Evolutionary conservation across 176 grass and related monocot genomes (phyloP).

Genomic region (Aegilops umbellulata): DNA sequence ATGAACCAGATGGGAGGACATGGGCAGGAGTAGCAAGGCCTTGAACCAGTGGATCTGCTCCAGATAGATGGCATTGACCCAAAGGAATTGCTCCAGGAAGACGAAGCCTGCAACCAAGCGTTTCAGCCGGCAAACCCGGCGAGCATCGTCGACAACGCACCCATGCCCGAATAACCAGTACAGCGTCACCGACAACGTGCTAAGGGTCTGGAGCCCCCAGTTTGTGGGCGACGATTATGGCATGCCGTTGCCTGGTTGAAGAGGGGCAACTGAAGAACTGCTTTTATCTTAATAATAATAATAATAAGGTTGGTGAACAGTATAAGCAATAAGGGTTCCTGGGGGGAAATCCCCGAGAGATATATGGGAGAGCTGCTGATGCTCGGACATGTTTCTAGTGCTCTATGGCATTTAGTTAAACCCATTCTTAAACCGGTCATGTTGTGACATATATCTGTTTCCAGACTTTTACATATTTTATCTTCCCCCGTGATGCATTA

Average conservation of each 20-base stretch:
- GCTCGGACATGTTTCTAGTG: no score
- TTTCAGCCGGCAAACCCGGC: no score
- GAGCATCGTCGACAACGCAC: background rate
- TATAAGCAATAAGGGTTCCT: background rate
- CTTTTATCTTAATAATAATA: background rate
- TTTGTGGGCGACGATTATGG: background rate
- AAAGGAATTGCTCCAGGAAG: no score
- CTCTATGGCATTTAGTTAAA: no score
- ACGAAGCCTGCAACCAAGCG: no score
- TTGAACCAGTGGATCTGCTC: background rate
- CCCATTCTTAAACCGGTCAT: no score
- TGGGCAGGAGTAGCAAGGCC: background rate
- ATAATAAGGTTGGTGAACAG: background rate
- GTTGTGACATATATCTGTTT: no score
- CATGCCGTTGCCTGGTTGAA: background rate
- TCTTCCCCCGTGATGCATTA: background rate
- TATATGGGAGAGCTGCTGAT: background rate
- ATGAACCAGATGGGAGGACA: background rate
- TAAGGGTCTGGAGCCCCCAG: background rate
- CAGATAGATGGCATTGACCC: background rate
- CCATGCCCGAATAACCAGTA: no score
- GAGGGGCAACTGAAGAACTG: background rate
- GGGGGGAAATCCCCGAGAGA: background rate
- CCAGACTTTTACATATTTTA: no score
- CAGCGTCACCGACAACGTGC: background rate